These are phyloP conservation scores for Haplosporangium sp. DNA, from an alignment of 371 early-diverging fungal genomes.

Conservation along the genomic window DNA sequence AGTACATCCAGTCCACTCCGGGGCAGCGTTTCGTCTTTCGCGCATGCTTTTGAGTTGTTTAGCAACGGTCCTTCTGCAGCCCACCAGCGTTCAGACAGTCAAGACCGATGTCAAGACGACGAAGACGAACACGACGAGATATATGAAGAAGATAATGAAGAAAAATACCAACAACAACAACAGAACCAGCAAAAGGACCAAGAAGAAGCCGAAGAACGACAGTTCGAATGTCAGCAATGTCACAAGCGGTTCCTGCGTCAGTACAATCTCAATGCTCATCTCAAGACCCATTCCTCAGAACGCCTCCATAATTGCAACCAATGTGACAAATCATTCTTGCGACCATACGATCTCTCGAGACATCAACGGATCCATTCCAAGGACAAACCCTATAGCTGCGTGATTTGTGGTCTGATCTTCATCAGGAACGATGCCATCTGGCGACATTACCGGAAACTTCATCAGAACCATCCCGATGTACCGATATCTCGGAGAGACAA, in stretches of 20 bases:
- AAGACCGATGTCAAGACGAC: background rate
- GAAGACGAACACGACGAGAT: background rate
- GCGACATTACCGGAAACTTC: conserved; percentile 44
- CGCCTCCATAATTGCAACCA: conserved; percentile 19
- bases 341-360: conserved; percentile 46
- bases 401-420: conserved; percentile 29
- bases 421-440: conserved; percentile 54
- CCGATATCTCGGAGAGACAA: conserved; percentile 31
- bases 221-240: conserved; percentile 28
- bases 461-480: conserved; percentile 33
- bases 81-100: background rate
- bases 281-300: conserved; percentile 26
- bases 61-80: background rate
- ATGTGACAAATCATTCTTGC: conserved; percentile 23
- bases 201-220: conserved; percentile 18
- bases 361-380: conserved; percentile 48
- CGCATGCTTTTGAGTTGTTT: background rate
- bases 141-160: background rate
- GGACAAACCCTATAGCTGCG: conserved; percentile 33
- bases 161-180: background rate
- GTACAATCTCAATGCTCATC: conserved; percentile 49
- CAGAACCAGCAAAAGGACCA: no score
- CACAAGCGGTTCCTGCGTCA: conserved; percentile 37
- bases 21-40: background rate
- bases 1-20: background rate